phyloP scores from a whole-genome alignment of 495 filamentous ascomycete genomes.

The Penicillium egyptiacum region DNA sequence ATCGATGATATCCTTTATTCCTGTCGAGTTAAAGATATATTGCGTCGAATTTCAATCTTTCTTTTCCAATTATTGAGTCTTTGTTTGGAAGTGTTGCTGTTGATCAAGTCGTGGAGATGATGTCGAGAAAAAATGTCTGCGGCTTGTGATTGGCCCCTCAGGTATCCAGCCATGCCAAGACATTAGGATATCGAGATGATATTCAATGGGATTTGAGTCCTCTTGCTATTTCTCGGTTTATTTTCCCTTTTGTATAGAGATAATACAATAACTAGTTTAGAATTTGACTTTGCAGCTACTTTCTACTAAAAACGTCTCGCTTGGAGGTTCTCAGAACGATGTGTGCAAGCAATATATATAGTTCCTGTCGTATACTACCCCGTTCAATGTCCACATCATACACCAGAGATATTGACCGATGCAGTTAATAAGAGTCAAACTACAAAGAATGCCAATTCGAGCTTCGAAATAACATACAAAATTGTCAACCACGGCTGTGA shows the following conservation, averaged over 20 bases:
- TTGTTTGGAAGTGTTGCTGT: slow-evolving; percentile 2
- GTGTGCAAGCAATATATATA: neutral
- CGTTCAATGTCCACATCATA: neutral
- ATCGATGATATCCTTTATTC: neutral
- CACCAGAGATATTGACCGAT: neutral
- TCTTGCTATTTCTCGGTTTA: neutral
- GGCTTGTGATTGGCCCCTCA: slow-evolving; percentile 32
- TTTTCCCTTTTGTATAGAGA: neutral
- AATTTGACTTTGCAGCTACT: neutral
- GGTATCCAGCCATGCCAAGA: slow-evolving; percentile 12
- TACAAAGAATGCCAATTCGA: neutral
- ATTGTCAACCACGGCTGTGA: neutral
- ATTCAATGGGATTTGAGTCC: neutral
- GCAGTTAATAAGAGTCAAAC: neutral
- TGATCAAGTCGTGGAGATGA: slow-evolving; percentile 22
- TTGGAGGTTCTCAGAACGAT: neutral
- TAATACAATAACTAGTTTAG: neutral
- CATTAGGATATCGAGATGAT: slow-evolving; percentile 5
- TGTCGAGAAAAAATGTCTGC: slow-evolving; percentile 38
- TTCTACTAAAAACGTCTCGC: neutral
- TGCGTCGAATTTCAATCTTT: neutral
- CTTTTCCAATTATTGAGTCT: neutral
- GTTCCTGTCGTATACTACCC: neutral
- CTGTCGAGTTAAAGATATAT: neutral
- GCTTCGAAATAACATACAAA: neutral